Percentiles rank a stretch among this genome's conserved stretches.
Evolutionary conservation across 306 rosid genomes (phyloP).

Genomic region (Lathyrus oleraceus): DNA sequence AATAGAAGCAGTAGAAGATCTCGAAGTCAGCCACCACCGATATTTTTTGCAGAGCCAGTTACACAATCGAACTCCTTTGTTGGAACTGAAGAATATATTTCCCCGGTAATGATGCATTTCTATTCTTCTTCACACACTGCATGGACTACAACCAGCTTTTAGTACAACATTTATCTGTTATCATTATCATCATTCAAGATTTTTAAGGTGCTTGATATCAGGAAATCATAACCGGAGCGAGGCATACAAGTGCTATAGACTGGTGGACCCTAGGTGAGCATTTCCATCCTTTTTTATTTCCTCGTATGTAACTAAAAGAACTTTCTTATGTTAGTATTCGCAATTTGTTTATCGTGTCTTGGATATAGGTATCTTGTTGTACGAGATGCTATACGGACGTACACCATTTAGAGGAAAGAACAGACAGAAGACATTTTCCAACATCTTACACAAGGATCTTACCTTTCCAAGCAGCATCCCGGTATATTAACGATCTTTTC

Average conservation of each 20-base stretch:
- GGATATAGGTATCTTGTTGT: slow-evolving; percentile 76
- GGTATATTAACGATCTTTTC: slow-evolving; percentile 33
- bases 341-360: slow-evolving; percentile 29
- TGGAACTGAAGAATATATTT: slow-evolving; percentile 97
- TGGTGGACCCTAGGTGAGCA: slow-evolving; percentile 98
- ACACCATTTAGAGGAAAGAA: slow-evolving; percentile 95
- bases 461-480: slow-evolving; percentile 92
- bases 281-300: slow-evolving; percentile 22
- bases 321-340: not conserved
- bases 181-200: slow-evolving; percentile 32
- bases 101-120: slow-evolving; percentile 84
- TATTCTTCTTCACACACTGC: not conserved
- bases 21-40: slow-evolving; percentile 64
- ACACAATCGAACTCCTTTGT: slow-evolving; percentile 81
- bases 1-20: slow-evolving; percentile 51
- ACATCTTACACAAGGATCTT: slow-evolving; percentile 86
- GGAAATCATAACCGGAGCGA: slow-evolving; percentile 87
- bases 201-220: slow-evolving; percentile 58
- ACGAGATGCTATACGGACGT: slow-evolving; percentile 95
- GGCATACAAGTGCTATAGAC: slow-evolving; percentile 87
- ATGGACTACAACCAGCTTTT: not conserved
- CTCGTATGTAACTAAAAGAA: not conserved
- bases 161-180: not conserved
- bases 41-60: slow-evolving; percentile 75
- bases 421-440: slow-evolving; percentile 84